phyloP scores from a whole-genome alignment of 495 filamentous ascomycete species.

The Apodospora peruviana region DNA sequence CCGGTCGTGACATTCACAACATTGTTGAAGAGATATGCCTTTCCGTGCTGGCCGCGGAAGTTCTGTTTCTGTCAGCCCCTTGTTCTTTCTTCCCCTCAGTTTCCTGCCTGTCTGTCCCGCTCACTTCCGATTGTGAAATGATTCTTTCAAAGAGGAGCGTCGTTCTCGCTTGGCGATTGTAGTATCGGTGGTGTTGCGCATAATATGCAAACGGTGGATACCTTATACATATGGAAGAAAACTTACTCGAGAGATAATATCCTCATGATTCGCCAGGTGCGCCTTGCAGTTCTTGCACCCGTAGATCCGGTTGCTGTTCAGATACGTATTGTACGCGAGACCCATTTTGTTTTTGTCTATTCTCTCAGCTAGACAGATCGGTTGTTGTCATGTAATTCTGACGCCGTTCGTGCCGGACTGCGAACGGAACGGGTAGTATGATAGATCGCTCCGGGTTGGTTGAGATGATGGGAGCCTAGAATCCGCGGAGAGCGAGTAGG shows the following conservation, averaged over 20 bases:
- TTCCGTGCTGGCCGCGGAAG: conserved; percentile 97
- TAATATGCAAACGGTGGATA: too few species aligned
- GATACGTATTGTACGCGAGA: conserved; percentile 91
- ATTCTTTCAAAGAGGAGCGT: too few species aligned
- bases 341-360: conserved; percentile 59
- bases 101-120: too few species aligned
- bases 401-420: not conserved
- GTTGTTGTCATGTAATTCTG: not conserved
- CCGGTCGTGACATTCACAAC: conserved; percentile 84
- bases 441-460: too few species aligned
- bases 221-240: too few species aligned
- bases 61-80: conserved; percentile 50
- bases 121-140: too few species aligned
- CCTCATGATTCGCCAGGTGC: conserved; percentile 88
- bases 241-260: conserved; percentile 88
- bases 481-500: too few species aligned
- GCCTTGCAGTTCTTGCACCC: conserved; percentile 96
- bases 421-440: too few species aligned
- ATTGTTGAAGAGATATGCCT: conserved; percentile 91
- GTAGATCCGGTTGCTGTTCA: conserved; percentile 84
- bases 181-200: too few species aligned
- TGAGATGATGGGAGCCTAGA: too few species aligned
- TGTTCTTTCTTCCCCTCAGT: too few species aligned
- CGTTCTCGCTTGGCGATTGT: not conserved
- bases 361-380: too few species aligned